These are phyloP conservation scores for Pichiaceae sp. DNA, from an alignment of 1,139 yeast species.

Conservation along the genomic window DNA sequence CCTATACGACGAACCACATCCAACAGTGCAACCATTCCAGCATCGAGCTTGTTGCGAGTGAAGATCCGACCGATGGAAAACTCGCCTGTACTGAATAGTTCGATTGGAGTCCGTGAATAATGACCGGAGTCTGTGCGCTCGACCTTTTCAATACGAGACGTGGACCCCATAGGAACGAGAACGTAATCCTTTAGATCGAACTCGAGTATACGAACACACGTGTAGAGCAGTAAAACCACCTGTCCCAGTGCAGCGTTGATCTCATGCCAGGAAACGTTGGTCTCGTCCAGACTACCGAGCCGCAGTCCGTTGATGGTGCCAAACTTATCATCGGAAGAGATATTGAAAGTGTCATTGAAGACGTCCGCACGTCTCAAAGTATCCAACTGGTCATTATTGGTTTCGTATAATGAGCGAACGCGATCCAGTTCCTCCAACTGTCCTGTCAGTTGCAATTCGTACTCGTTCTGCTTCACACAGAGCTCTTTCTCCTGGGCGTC, in stretches of 20 bases:
- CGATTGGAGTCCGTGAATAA: slow-evolving; percentile 24
- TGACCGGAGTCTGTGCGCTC: slow-evolving; percentile 19
- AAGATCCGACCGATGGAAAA: slow-evolving; percentile 61
- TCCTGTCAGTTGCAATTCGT: slow-evolving; percentile 40
- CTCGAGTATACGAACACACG: slow-evolving; percentile 51
- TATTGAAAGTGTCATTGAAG: slow-evolving; percentile 71
- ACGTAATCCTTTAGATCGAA: slow-evolving; percentile 51
- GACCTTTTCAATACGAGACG: slow-evolving; percentile 63
- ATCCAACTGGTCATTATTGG: slow-evolving; percentile 57
- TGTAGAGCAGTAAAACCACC: slow-evolving; percentile 57
- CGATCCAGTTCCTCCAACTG: slow-evolving; percentile 49
- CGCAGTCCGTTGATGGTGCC: slow-evolving; percentile 85
- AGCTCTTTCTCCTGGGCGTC: slow-evolving; percentile 35
- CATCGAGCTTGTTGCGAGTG: slow-evolving; percentile 63
- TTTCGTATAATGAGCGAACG: slow-evolving; percentile 52
- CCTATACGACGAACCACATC: slow-evolving; percentile 57
- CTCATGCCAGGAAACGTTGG: slow-evolving; percentile 78
- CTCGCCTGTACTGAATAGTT: slow-evolving; percentile 47
- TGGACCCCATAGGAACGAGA: slow-evolving; percentile 78
- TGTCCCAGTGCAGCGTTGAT: slow-evolving; percentile 92
- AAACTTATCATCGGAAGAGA: slow-evolving; percentile 73
- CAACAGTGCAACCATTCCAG: slow-evolving; percentile 68
- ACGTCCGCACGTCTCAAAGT: slow-evolving; percentile 68
- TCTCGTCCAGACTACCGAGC: slow-evolving; percentile 54
- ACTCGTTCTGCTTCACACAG: slow-evolving; percentile 39